Evolutionary conservation across 2,329 filamentous ascomycete species (phyloP).

Genomic region (Aureobasidium musti): DNA sequence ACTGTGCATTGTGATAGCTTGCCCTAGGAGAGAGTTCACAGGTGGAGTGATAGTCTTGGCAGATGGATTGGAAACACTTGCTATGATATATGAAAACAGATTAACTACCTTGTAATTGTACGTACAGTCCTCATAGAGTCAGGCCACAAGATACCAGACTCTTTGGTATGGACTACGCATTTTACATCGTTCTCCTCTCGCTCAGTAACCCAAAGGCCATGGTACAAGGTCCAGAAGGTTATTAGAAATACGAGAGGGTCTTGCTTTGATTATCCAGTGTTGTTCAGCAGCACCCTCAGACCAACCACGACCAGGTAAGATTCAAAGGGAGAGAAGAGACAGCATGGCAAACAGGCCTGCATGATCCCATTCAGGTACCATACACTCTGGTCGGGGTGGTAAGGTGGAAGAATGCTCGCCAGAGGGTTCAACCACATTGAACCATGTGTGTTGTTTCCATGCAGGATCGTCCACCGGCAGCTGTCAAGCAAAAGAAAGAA

Average conservation of each 20-base stretch:
- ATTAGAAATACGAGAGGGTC: slow-evolving; percentile 17
- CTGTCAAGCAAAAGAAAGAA: not conserved
- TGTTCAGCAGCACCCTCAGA: not conserved
- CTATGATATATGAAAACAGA: not conserved
- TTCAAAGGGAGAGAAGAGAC: not conserved
- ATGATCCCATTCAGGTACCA: not conserved
- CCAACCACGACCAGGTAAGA: not conserved
- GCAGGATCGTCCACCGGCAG: not conserved
- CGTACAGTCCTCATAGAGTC: slow-evolving; percentile 6
- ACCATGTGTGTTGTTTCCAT: not conserved
- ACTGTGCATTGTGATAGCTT: not conserved
- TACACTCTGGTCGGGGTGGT: not conserved
- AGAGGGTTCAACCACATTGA: not conserved
- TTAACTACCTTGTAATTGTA: not conserved
- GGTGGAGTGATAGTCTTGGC: no score
- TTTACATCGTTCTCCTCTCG: slow-evolving; percentile 23
- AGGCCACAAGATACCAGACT: slow-evolving; percentile 9
- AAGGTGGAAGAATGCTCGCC: not conserved
- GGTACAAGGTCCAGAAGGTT: slow-evolving; percentile 13
- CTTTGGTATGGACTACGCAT: slow-evolving; percentile 19
- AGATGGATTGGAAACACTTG: not conserved
- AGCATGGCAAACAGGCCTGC: not conserved
- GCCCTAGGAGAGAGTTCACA: no score
- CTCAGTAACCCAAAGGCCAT: slow-evolving; percentile 26
- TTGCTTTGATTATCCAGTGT: not conserved